Base-by-base conservation (phyloP, 768 basidiomycete species). In the Termitomyces heimii region DNA sequence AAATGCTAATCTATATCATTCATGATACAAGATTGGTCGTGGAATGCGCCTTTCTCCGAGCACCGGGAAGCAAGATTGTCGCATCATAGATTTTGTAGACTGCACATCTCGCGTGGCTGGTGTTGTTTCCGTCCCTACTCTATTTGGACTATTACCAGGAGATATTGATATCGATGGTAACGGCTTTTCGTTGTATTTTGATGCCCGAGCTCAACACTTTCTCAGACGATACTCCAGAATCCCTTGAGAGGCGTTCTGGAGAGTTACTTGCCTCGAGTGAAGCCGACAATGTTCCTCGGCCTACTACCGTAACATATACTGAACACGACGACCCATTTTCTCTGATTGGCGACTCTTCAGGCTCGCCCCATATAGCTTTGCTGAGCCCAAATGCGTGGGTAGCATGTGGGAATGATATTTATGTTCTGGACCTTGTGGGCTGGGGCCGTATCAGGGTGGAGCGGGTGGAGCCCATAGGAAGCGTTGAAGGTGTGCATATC, bases 81-180 rank as follows among this genome's bases (percentile, higher is more conserved):
- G 81, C 13, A 84, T 98, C 57, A 89, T 98, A 60, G 95, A 98
- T 67, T 89, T 97, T 60, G 92, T 94, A 16, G 93, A 95, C 66
- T 87, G 82, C 39, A 75, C 82, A 22, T 75, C 74, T 37, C 81
- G 87, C 9, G 81, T 92, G 3, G 68, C 80, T 8, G 92, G 92
- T 12, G 75, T 94, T 28, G 73, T 94, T 26, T 90, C 85, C 16
- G 78, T 82, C 12, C 94, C 95, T 0, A 92, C 89, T 7, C 72
- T 98, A 12, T 89, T 94, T 65, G 95, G 95, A 0, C 71, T 98
- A 4, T 85, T 91, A 65, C 88, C 91, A n/a, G 68, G 74, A 12
- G 82, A 83, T 55, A 67, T 89, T 7, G 69, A 71, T 22, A 71
- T 84, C n/a, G 82, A 90, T 50, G 86, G 88, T 87, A 63, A 55